phyloP scores from a whole-genome alignment of 2,329 filamentous ascomycete species.

The Neonectria punicea region DNA sequence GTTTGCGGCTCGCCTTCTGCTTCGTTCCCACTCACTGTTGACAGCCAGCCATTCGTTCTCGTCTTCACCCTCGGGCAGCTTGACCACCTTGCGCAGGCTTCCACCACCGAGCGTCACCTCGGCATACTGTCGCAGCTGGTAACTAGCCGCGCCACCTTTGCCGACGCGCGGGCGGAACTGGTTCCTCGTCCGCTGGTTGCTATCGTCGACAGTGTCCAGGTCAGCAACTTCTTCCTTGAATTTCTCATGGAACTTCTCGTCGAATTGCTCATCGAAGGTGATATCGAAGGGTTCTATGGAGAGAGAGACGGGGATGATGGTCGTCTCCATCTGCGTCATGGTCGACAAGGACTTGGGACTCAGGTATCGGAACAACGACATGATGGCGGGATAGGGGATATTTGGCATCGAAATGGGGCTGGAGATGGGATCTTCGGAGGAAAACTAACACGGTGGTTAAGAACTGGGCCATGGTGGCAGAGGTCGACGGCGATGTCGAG shows the following conservation, averaged over 20 bases:
- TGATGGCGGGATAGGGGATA: slow-evolving; percentile 22
- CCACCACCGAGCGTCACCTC: slow-evolving; percentile 96
- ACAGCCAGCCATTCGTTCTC: slow-evolving; percentile 98
- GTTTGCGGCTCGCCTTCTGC: not conserved
- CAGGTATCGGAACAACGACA: slow-evolving; percentile 46
- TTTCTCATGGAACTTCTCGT: not conserved
- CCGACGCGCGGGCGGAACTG: slow-evolving; percentile 91
- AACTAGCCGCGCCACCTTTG: slow-evolving; percentile 86
- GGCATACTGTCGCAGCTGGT: slow-evolving; percentile 97
- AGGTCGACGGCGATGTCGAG: slow-evolving; percentile 22
- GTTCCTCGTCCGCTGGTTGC: slow-evolving; percentile 87
- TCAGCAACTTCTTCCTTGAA: slow-evolving; percentile 46
- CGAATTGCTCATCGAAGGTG: slow-evolving; percentile 30
- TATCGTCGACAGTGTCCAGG: slow-evolving; percentile 51
- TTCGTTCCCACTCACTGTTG: slow-evolving; percentile 73
- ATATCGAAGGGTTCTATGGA: slow-evolving; percentile 25
- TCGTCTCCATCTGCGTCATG: slow-evolving; percentile 45
- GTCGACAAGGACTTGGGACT: slow-evolving; percentile 47
- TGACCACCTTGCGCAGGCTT: slow-evolving; percentile 94
- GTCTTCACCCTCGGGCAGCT: slow-evolving; percentile 96
- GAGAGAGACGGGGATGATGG: slow-evolving; percentile 46
- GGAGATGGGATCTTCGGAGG: not conserved
- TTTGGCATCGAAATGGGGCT: not conserved
- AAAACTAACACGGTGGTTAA: slow-evolving; percentile 56
- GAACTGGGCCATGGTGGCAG: slow-evolving; percentile 53